Conservation (phyloP, 768 basidiomycete species). For the Termitomyces sp. region DNA sequence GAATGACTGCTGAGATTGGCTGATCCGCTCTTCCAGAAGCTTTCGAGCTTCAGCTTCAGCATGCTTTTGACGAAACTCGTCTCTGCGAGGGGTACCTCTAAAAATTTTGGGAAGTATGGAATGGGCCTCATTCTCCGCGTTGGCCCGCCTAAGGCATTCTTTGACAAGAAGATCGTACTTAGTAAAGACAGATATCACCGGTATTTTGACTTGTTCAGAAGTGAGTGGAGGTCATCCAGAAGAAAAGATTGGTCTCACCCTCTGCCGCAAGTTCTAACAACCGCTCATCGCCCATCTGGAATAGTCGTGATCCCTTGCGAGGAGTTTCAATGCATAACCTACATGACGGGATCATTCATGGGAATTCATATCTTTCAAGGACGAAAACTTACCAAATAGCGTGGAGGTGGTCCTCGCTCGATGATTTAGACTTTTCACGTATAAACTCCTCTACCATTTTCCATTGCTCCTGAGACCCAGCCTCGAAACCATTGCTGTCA, state of each 20-base stretch:
- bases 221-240: neutral
- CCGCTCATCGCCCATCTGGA: neutral
- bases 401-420: neutral
- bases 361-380: neutral
- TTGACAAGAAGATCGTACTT: slow-evolving; percentile 22
- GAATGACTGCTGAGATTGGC: neutral
- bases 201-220: slow-evolving; percentile 15
- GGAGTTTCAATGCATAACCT: slow-evolving; percentile 4
- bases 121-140: neutral
- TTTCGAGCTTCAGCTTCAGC: neutral
- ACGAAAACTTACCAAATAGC: neutral
- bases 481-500: slow-evolving; percentile 24
- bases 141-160: neutral
- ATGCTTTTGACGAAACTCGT: neutral
- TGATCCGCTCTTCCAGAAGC: neutral
- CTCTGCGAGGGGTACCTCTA: neutral
- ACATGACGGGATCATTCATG: neutral
- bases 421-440: neutral
- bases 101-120: neutral
- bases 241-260: slow-evolving; percentile 7
- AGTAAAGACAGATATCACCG: slow-evolving; percentile 25
- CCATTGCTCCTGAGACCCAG: slow-evolving; percentile 19
- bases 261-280: slow-evolving; percentile 2
- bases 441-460: slow-evolving; percentile 19
- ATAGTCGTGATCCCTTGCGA: neutral